These are phyloP conservation scores for Metarhizium album DNA, from an alignment of 2,329 filamentous ascomycete species.

Conservation along the genomic window DNA sequence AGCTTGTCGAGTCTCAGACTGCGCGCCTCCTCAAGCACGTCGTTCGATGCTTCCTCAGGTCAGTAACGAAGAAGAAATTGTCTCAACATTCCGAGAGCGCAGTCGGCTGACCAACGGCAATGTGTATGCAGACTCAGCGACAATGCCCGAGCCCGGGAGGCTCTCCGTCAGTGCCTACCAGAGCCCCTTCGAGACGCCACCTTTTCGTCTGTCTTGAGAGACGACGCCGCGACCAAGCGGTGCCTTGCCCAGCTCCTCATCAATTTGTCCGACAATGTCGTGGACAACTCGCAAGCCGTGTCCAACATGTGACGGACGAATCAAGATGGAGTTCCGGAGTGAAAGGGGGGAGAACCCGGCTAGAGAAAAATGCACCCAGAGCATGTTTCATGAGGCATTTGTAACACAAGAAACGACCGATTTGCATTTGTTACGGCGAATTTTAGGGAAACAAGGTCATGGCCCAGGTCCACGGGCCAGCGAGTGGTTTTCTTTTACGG, in stretches of 20 bases:
- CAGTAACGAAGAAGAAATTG: conserved; percentile 24
- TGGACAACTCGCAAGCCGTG: conserved; percentile 30
- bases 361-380: neutral
- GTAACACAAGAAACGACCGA: neutral
- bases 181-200: conserved; percentile 98
- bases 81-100: neutral
- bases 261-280: conserved; percentile 86
- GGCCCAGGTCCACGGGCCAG: neutral
- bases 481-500: neutral
- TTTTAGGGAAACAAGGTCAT: neutral
- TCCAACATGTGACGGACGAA: conserved; percentile 23
- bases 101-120: conserved; percentile 11
- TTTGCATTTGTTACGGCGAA: conserved; percentile 2
- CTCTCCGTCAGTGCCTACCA: conserved; percentile 87
- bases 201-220: conserved; percentile 89
- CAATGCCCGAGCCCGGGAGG: conserved; percentile 90
- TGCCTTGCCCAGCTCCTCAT: conserved; percentile 95
- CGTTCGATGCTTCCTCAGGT: conserved; percentile 92
- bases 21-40: conserved; percentile 94
- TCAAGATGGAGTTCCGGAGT: conserved; percentile 14
- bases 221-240: conserved; percentile 94
- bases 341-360: neutral
- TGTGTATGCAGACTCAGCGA: conserved; percentile 62
- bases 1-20: conserved; percentile 95
- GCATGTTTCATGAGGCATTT: neutral